These are phyloP conservation scores for Bodo saltans DNA, from an alignment of 78 protist species.

Conservation along the genomic window DNA sequence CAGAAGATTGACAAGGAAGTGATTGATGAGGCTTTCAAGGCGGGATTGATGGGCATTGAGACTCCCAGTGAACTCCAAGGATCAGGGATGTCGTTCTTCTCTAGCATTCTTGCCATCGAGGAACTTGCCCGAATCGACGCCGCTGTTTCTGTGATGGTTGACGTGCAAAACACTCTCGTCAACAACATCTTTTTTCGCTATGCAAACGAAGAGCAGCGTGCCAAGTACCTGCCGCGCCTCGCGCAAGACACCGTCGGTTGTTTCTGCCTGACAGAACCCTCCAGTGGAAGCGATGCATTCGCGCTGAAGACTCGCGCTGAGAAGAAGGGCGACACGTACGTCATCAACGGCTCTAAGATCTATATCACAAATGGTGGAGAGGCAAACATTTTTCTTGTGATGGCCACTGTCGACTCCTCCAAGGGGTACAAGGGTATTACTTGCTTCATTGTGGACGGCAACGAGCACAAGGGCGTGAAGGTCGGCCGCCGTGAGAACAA, in stretches of 20 bases:
- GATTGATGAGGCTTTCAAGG: constrained; percentile 27
- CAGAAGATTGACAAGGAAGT: constrained; percentile 36
- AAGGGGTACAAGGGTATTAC: constrained; percentile 85
- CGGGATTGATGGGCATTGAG: constrained; percentile 85
- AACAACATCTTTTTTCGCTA: constrained; percentile 38
- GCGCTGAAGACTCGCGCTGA: constrained; percentile 77
- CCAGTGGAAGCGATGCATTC: constrained; percentile 85
- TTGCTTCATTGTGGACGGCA: constrained; percentile 76
- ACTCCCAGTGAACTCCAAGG: constrained; percentile 75
- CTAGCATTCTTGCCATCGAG: constrained; percentile 80
- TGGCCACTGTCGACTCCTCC: constrained; percentile 77
- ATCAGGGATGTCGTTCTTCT: constrained; percentile 61
- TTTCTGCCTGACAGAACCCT: constrained; percentile 82
- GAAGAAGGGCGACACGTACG: constrained; percentile 56
- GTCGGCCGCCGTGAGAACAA: constrained; percentile 87
- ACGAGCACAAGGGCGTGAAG: constrained; percentile 60
- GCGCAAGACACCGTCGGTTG: constrained; percentile 69
- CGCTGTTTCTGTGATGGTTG: constrained; percentile 56
- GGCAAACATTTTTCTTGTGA: constrained; percentile 80
- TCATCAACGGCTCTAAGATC: constrained; percentile 80
- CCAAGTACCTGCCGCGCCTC: constrained; percentile 60
- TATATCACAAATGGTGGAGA: constrained; percentile 89
- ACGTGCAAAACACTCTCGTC: constrained; percentile 58
- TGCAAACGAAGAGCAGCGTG: constrained; percentile 60
- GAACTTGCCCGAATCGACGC: constrained; percentile 76